Conservation (phyloP, 148 eudicot genomes). For the Simmondsia chinensis region DNA sequence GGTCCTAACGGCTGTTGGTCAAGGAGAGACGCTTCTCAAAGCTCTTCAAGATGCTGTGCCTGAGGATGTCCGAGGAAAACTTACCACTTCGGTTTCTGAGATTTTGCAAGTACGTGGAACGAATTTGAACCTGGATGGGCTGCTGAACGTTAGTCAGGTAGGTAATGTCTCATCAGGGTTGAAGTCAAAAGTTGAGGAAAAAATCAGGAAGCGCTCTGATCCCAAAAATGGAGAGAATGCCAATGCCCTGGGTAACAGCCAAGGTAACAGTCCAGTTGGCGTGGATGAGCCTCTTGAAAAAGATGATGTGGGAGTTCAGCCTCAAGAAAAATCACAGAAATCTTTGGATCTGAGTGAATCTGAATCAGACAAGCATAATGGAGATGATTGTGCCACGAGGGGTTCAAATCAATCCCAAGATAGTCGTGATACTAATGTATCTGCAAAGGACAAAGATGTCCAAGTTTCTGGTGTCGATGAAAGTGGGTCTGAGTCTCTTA, state of each 20-base stretch:
- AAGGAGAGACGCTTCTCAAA: slow-evolving; percentile 71
- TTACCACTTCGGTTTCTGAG: slow-evolving; percentile 65
- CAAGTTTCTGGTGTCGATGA: slow-evolving; percentile 24
- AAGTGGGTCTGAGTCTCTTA: slow-evolving; percentile 19
- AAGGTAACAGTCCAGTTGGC: slow-evolving; percentile 13
- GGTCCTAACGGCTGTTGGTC: slow-evolving; percentile 78
- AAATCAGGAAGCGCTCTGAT: slow-evolving; percentile 13
- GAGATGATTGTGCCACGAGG: slow-evolving; percentile 16
- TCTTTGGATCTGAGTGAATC: slow-evolving; percentile 19
- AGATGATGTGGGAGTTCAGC: slow-evolving; percentile 16
- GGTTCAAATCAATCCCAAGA: slow-evolving; percentile 11
- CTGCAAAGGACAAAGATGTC: slow-evolving; percentile 17
- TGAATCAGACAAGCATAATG: slow-evolving; percentile 12
- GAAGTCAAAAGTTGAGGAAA: slow-evolving; percentile 33
- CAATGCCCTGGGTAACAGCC: slow-evolving; percentile 21
- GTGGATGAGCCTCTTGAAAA: slow-evolving; percentile 12
- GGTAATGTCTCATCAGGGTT: slow-evolving; percentile 34
- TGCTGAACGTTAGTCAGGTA: slow-evolving; percentile 27
- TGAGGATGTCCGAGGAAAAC: slow-evolving; percentile 89
- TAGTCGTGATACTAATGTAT: slow-evolving; percentile 15
- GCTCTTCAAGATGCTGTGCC: slow-evolving; percentile 97
- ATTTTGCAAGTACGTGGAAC: slow-evolving; percentile 46
- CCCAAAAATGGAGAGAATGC: slow-evolving; percentile 17
- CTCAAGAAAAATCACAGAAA: slow-evolving; percentile 20
- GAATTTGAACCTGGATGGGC: slow-evolving; percentile 44